phyloP scores from a whole-genome alignment of 108 stramenopile species.

The Cyclotella atomus region DNA sequence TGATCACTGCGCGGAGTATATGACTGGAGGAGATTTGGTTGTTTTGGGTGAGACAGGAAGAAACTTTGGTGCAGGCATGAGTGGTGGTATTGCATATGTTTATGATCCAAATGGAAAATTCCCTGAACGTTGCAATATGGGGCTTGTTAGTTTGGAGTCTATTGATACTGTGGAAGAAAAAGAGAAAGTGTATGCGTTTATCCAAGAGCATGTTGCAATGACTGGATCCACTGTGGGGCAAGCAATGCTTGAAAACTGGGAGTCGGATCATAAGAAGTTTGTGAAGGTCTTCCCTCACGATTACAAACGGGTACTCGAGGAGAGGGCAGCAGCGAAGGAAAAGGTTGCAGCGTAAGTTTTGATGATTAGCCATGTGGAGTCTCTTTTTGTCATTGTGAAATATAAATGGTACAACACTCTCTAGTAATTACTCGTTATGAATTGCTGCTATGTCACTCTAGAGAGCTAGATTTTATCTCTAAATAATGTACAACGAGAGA shows the following conservation, averaged over 20 bases:
- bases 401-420: too few species aligned
- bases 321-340: constrained; percentile 60
- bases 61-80: constrained; percentile 99
- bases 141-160: constrained; percentile 88
- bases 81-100: constrained; percentile 96
- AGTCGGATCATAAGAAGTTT: constrained; percentile 73
- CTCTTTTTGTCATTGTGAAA: too few species aligned
- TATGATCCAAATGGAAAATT: constrained; percentile 94
- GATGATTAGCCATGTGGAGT: background rate
- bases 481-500: too few species aligned
- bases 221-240: constrained; percentile 89
- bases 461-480: too few species aligned
- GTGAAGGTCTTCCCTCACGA: constrained; percentile 97
- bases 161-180: constrained; percentile 84
- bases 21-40: constrained; percentile 96
- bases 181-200: constrained; percentile 81
- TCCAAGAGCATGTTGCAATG: constrained; percentile 91
- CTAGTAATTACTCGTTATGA: too few species aligned
- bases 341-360: constrained; percentile 50
- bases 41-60: constrained; percentile 94
- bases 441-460: too few species aligned
- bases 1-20: constrained; percentile 99
- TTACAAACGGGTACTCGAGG: constrained; percentile 93
- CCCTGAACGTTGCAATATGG: constrained; percentile 97
- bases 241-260: constrained; percentile 91